phyloP scores from a whole-genome alignment of 495 filamentous ascomycete species.

The Mytilinidion resinicola region DNA sequence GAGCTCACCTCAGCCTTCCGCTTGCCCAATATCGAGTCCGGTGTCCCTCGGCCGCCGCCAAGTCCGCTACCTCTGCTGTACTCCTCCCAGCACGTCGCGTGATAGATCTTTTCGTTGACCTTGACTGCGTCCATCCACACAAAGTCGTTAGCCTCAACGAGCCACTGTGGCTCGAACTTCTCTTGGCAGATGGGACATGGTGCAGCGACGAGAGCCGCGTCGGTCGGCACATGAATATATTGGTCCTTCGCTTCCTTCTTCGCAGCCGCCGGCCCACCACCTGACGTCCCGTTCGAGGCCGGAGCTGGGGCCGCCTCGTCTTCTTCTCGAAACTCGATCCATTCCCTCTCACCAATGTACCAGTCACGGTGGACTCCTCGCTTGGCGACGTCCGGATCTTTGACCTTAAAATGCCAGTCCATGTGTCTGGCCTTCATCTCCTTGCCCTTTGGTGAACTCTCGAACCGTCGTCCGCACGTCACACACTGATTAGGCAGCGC shows the following conservation, averaged over 20 bases:
- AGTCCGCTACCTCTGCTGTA: constrained; percentile 56
- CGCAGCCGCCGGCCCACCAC: constrained; percentile 31
- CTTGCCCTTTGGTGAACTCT: constrained; percentile 66
- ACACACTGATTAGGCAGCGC: constrained; percentile 75
- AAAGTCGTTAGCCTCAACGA: constrained; percentile 87
- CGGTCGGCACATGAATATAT: constrained; percentile 77
- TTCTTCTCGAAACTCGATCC: constrained; percentile 75
- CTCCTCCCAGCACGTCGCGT: constrained; percentile 84
- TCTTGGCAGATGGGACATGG: constrained; percentile 94
- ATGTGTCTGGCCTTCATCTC: constrained; percentile 85
- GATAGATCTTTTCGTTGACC: constrained; percentile 71
- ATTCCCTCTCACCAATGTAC: constrained; percentile 92
- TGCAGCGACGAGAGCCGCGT: constrained; percentile 59
- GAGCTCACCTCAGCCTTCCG: constrained; percentile 34
- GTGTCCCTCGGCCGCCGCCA: constrained; percentile 24
- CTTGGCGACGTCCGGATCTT: constrained; percentile 74
- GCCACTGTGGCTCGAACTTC: constrained; percentile 79
- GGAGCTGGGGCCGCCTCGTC: constrained; percentile 54
- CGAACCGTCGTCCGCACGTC: constrained; percentile 86
- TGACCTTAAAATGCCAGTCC: constrained; percentile 96
- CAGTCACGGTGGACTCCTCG: constrained; percentile 83
- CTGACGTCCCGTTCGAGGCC: constrained; percentile 36
- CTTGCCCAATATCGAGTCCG: constrained; percentile 36
- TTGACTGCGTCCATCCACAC: constrained; percentile 90
- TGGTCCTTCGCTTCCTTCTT: constrained; percentile 58